Conservation (phyloP, 352 stramenopile genomes). For the Phytopythium sindhum region DNA sequence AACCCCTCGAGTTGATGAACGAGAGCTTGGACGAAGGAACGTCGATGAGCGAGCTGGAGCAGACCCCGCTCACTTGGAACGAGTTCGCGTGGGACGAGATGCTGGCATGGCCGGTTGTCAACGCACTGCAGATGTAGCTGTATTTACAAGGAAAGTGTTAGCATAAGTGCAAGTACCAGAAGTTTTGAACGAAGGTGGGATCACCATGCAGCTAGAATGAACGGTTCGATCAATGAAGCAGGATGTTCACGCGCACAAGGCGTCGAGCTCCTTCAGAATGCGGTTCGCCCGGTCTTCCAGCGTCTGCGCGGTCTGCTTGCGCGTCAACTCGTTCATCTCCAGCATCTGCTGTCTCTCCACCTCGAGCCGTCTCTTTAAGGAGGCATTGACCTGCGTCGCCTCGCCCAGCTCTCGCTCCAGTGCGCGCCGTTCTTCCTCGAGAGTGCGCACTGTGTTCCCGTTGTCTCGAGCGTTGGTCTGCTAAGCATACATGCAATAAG, state of each 20-base stretch:
- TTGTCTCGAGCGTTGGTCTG: not conserved
- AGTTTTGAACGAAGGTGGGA: not conserved
- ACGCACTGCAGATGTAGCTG: not conserved
- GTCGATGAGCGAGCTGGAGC: not conserved
- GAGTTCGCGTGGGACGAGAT: slow-evolving; percentile 3
- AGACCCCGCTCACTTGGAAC: not conserved
- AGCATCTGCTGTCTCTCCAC: not conserved
- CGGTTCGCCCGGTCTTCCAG: not conserved
- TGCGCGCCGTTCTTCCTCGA: not conserved
- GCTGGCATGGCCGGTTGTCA: slow-evolving; percentile 3
- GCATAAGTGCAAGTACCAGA: not conserved
- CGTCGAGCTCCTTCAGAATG: slow-evolving; percentile 3
- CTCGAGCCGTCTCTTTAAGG: not conserved
- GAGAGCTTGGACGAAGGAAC: not conserved
- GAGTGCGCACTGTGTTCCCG: not conserved
- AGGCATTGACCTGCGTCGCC: not conserved
- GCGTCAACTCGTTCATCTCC: not conserved
- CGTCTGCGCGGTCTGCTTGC: not conserved
- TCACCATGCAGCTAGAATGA: not conserved
- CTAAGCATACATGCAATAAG: not conserved
- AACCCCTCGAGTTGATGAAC: slow-evolving; percentile 12
- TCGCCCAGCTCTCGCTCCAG: not conserved
- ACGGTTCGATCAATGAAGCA: not conserved
- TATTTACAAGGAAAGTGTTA: slow-evolving; percentile 7
- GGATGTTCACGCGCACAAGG: not conserved